These are phyloP conservation scores for Liriodendron chinense DNA, from an alignment of 164 flowering plant species.

Conservation along the genomic window DNA sequence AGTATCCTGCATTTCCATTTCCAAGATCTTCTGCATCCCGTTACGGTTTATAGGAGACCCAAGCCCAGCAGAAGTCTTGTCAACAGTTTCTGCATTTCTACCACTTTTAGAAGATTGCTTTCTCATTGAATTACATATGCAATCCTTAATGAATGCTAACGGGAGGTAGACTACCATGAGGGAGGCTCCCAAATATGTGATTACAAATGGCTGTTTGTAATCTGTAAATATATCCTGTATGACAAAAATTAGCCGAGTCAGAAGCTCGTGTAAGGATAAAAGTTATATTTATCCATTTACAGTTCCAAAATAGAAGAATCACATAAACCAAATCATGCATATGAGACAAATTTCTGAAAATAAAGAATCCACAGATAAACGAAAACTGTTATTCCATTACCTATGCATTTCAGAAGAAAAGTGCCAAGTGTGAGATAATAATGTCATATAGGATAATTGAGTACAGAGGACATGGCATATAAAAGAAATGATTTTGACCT, in stretches of 20 bases:
- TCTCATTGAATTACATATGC: conserved; percentile 49
- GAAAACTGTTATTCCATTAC: background rate
- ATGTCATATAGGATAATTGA: too few species aligned
- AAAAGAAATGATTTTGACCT: background rate
- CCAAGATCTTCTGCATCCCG: conserved; percentile 46
- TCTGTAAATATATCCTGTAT: conserved; percentile 71
- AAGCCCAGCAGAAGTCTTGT: conserved; percentile 34
- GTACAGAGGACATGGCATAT: background rate
- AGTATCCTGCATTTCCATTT: conserved; percentile 56
- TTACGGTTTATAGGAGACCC: conserved; percentile 48
- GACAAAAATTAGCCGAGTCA: conserved; percentile 4
- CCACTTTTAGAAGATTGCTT: conserved; percentile 52
- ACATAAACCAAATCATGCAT: background rate
- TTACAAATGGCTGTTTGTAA: conserved; percentile 95
- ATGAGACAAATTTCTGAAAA: background rate
- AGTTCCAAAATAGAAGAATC: background rate
- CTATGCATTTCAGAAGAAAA: background rate
- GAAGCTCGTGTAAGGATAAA: background rate
- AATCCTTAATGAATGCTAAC: conserved; percentile 82
- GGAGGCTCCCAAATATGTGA: conserved; percentile 96
- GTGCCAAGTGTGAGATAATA: background rate
- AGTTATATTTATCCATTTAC: background rate
- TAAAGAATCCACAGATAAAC: background rate
- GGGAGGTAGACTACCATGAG: conserved; percentile 95
- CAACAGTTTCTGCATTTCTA: conserved; percentile 33